These are phyloP conservation scores for Cornus controversa DNA, from an alignment of 148 eudicot species.

Conservation along the genomic window DNA sequence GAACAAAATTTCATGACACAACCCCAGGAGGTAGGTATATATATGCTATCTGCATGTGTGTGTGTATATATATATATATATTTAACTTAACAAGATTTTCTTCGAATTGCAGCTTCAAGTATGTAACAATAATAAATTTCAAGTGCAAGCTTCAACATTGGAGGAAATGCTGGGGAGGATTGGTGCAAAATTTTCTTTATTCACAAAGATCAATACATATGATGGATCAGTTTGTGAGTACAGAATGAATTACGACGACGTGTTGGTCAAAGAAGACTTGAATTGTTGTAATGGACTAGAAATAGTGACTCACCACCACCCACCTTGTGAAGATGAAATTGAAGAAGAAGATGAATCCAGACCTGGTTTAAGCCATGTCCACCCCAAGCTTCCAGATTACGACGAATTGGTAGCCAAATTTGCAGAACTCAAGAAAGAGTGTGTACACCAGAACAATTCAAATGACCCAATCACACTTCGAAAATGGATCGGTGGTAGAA, in stretches of 20 bases:
- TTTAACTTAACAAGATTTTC: too few relatives aligned
- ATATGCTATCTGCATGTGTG: too few relatives aligned
- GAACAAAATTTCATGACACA: background rate
- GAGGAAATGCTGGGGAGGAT: background rate
- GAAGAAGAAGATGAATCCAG: background rate
- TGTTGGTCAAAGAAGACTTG: background rate
- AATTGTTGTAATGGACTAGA: background rate
- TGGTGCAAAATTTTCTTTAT: constrained; percentile 4
- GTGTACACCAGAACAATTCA: background rate
- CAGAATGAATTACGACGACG: too few relatives aligned
- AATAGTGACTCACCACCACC: background rate
- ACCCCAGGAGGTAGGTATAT: background rate
- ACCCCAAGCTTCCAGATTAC: constrained; percentile 42
- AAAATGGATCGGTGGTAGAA: background rate
- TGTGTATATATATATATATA: too few relatives aligned
- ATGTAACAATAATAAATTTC: background rate
- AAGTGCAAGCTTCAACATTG: background rate
- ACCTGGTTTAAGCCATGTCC: constrained; percentile 20
- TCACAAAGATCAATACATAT: background rate
- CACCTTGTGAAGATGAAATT: background rate
- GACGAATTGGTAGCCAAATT: constrained; percentile 31
- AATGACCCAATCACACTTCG: background rate
- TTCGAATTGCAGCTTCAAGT: too few relatives aligned
- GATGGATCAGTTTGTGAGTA: too few relatives aligned
- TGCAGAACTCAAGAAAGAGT: background rate